Conservation (phyloP, 2,329 filamentous ascomycete species). For the Diaporthe citrichinensis region DNA sequence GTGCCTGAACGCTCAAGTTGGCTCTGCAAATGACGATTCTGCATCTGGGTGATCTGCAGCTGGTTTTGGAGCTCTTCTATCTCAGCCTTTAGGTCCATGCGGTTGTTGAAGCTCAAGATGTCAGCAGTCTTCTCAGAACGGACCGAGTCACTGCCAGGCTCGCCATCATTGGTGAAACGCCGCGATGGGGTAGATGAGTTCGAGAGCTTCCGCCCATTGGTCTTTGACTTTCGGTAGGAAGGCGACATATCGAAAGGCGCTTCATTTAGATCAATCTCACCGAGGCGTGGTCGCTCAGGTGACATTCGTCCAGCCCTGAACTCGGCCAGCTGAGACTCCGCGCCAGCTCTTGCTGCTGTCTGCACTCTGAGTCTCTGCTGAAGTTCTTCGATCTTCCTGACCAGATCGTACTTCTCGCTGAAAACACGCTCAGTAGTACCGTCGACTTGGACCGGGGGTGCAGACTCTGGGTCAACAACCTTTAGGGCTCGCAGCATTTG, state of each 20-base stretch:
- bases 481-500: slow-evolving; percentile 88
- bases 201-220: slow-evolving; percentile 73
- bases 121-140: slow-evolving; percentile 90
- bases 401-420: slow-evolving; percentile 85
- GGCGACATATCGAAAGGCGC: slow-evolving; percentile 82
- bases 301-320: slow-evolving; percentile 81
- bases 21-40: slow-evolving; percentile 91
- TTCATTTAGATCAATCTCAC: slow-evolving; percentile 90
- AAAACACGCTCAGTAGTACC: slow-evolving; percentile 73
- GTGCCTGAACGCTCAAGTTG: slow-evolving; percentile 82
- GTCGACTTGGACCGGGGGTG: slow-evolving; percentile 73
- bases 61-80: slow-evolving; percentile 95
- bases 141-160: slow-evolving; percentile 75
- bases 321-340: slow-evolving; percentile 86
- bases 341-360: slow-evolving; percentile 83
- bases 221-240: slow-evolving; percentile 72
- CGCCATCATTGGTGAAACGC: slow-evolving; percentile 70
- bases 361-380: slow-evolving; percentile 90
- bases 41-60: slow-evolving; percentile 93
- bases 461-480: slow-evolving; percentile 84
- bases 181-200: slow-evolving; percentile 85
- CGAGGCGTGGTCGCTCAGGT: slow-evolving; percentile 80
- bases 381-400: slow-evolving; percentile 88
- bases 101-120: slow-evolving; percentile 85
- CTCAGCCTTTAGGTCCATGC: slow-evolving; percentile 91